These are phyloP conservation scores for Fusarium sp. DNA, from an alignment of 2,329 filamentous ascomycete species.

Conservation along the genomic window DNA sequence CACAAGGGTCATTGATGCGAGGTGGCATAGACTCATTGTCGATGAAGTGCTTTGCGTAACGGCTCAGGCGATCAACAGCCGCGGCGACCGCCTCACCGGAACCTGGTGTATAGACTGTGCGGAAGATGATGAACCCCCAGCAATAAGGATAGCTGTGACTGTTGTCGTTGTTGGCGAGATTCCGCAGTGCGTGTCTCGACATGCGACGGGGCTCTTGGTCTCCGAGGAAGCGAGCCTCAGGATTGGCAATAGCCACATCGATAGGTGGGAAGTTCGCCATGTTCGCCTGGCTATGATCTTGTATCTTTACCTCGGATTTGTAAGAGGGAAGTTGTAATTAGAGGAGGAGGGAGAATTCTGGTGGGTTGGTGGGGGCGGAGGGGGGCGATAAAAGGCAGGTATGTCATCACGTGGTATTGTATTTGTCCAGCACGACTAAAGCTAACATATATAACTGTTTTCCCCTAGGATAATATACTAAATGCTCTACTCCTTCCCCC, in stretches of 20 bases:
- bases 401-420: too few species aligned
- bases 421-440: too few species aligned
- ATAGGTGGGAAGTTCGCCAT: slow-evolving; percentile 27
- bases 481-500: too few species aligned
- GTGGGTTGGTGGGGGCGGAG: not conserved
- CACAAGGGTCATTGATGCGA: slow-evolving; percentile 19
- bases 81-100: slow-evolving; percentile 32
- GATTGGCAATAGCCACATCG: slow-evolving; percentile 35
- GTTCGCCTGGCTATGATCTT: not conserved
- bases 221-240: slow-evolving; percentile 24
- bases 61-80: slow-evolving; percentile 35
- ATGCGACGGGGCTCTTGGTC: slow-evolving; percentile 28
- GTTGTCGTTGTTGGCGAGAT: slow-evolving; percentile 34
- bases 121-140: slow-evolving; percentile 45
- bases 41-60: slow-evolving; percentile 30
- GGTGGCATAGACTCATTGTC: slow-evolving; percentile 21
- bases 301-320: not conserved
- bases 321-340: not conserved
- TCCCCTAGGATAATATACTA: too few species aligned
- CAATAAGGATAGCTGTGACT: slow-evolving; percentile 43
- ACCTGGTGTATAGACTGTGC: slow-evolving; percentile 38
- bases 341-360: not conserved
- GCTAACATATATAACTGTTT: too few species aligned
- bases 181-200: slow-evolving; percentile 15
- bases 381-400: not conserved